Percentiles rank a stretch among this genome's conserved stretches.
phyloP scores from a whole-genome alignment of 73 alveolate genomes.

The Uronychia binucleata region DNA sequence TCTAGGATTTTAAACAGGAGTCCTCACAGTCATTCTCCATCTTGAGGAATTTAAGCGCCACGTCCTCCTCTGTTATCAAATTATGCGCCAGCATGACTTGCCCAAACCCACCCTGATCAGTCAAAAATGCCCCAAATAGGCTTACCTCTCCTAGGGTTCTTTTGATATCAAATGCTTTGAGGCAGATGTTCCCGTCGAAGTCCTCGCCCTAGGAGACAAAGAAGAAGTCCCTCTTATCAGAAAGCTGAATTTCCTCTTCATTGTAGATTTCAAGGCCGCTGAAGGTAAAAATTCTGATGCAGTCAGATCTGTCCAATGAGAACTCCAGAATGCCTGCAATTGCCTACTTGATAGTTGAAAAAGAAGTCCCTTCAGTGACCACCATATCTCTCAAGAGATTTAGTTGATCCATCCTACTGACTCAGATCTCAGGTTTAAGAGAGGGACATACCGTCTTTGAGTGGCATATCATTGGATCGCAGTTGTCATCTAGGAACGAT shows the following conservation, averaged over 20 bases:
- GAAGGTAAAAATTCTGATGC: background rate
- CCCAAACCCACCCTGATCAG: conserved; percentile 41
- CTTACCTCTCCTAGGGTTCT: background rate
- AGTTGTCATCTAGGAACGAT: no score
- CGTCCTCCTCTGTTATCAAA: conserved; percentile 41
- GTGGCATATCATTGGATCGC: no score
- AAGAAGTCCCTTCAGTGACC: background rate
- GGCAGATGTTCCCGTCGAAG: background rate
- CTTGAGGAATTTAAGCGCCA: conserved; percentile 46
- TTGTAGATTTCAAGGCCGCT: background rate
- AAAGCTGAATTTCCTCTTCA: background rate
- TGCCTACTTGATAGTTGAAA: background rate
- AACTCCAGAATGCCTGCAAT: background rate
- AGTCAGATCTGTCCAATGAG: background rate
- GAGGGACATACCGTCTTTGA: no score
- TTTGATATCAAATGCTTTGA: background rate
- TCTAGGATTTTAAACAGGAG: background rate
- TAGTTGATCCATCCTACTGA: background rate
- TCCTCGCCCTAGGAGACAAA: background rate
- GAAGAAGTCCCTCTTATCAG: background rate
- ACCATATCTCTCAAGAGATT: background rate
- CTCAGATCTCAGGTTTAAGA: no score
- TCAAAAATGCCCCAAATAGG: background rate
- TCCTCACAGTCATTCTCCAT: background rate
- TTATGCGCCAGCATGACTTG: conserved; percentile 27